phyloP scores from a whole-genome alignment of 345 rosid species.

The Boechera divaricarpa region DNA sequence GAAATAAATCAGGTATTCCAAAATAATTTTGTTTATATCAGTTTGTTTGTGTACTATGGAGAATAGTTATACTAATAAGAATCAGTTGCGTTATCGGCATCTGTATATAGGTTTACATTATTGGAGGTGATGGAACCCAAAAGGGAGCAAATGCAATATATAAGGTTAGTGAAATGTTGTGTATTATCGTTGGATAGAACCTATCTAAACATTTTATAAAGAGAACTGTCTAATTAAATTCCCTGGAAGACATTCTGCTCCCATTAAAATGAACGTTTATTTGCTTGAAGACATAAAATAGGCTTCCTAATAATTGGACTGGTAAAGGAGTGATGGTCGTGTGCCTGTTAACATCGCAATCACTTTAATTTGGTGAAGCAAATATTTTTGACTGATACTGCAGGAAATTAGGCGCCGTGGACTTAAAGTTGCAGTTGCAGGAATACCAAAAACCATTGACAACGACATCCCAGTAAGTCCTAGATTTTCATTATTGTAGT shows the following conservation, averaged over 20 bases:
- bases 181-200: slow-evolving; percentile 13
- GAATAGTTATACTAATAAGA: slow-evolving; percentile 11
- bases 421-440: slow-evolving; percentile 80
- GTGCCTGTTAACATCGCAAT: not conserved
- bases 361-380: slow-evolving; percentile 2
- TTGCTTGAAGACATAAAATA: not conserved
- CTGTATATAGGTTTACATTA: slow-evolving; percentile 67
- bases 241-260: not conserved
- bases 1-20: slow-evolving; percentile 81
- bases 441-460: slow-evolving; percentile 93
- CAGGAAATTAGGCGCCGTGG: slow-evolving; percentile 87
- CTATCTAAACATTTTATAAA: slow-evolving; percentile 3
- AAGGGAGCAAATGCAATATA: slow-evolving; percentile 71
- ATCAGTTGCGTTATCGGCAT: slow-evolving; percentile 24
- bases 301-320: not conserved
- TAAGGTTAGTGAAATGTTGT: slow-evolving; percentile 53
- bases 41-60: slow-evolving; percentile 11
- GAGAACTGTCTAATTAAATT: slow-evolving; percentile 17
- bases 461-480: slow-evolving; percentile 85
- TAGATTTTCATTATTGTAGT: slow-evolving; percentile 4
- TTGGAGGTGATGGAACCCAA: slow-evolving; percentile 91
- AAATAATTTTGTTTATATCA: not conserved
- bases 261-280: not conserved
- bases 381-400: slow-evolving; percentile 26
- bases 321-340: not conserved